Evolutionary conservation across 2,329 filamentous ascomycete genomes (phyloP).

Genomic region (Penicillium glabrum): DNA sequence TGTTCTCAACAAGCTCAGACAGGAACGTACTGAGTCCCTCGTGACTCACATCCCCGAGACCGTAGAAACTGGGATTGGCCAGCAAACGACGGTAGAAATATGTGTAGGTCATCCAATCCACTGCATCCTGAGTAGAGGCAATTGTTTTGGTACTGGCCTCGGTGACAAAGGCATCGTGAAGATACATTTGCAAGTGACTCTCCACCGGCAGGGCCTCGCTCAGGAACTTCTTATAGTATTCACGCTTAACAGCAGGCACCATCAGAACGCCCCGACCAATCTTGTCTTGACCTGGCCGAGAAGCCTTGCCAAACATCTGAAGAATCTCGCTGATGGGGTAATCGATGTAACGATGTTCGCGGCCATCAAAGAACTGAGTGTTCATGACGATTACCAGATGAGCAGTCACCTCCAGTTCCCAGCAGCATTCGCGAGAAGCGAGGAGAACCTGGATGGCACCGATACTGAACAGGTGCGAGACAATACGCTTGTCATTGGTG

Average conservation of each 20-base stretch:
- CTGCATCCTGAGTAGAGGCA: constrained; percentile 90
- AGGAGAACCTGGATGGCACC: constrained; percentile 86
- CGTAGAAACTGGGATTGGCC: constrained; percentile 96
- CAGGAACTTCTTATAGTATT: constrained; percentile 98
- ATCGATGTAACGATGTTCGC: constrained; percentile 95
- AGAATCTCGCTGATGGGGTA: constrained; percentile 91
- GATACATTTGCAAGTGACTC: constrained; percentile 84
- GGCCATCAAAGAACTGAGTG: constrained; percentile 94
- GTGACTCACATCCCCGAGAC: constrained; percentile 81
- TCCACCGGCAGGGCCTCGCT: constrained; percentile 95
- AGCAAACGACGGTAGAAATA: constrained; percentile 96
- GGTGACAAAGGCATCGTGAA: constrained; percentile 94
- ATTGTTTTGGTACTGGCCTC: constrained; percentile 97
- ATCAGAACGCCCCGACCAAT: constrained; percentile 90
- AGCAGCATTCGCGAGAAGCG: constrained; percentile 85
- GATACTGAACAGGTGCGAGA: constrained; percentile 85
- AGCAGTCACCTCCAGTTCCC: constrained; percentile 85
- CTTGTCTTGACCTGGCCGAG: constrained; percentile 74
- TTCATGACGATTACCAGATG: constrained; percentile 96
- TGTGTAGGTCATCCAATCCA: constrained; percentile 98
- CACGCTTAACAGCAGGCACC: constrained; percentile 89
- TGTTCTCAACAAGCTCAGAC: constrained; percentile 91
- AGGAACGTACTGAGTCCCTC: constrained; percentile 92
- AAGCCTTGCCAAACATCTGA: constrained; percentile 96
- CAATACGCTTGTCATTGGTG: constrained; percentile 86